Evolutionary conservation across 1,284 basidiomycete species (phyloP).

Genomic region (Cystobasidiaceae sp.): DNA sequence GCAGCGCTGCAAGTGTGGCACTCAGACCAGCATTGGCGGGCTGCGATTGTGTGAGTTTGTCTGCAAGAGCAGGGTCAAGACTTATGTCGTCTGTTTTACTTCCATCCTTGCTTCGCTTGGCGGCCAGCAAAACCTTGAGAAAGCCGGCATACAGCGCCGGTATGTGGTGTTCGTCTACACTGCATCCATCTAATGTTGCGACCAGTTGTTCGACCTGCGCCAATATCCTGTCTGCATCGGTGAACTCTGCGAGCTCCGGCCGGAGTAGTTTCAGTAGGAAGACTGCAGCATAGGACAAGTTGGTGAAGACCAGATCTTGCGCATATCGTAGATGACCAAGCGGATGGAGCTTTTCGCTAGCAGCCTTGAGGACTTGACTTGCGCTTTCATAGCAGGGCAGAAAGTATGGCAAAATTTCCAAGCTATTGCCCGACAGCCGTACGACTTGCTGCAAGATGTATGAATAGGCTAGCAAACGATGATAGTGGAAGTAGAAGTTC

Average conservation of each 20-base stretch:
- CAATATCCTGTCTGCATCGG: slow-evolving; percentile 36
- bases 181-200: slow-evolving; percentile 32
- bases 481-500: slow-evolving; percentile 17
- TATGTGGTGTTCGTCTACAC: slow-evolving; percentile 59
- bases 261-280: slow-evolving; percentile 45
- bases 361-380: slow-evolving; percentile 40
- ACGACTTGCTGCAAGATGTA: slow-evolving; percentile 19
- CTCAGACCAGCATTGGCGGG: neutral
- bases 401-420: slow-evolving; percentile 35
- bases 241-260: slow-evolving; percentile 35
- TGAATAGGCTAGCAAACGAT: slow-evolving; percentile 20
- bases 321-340: slow-evolving; percentile 46
- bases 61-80: slow-evolving; percentile 62
- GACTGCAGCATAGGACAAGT: slow-evolving; percentile 47
- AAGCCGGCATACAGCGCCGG: slow-evolving; percentile 80
- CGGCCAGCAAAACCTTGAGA: slow-evolving; percentile 59
- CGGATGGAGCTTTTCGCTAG: slow-evolving; percentile 44
- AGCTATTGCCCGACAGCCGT: neutral
- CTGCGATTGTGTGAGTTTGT: slow-evolving; percentile 43
- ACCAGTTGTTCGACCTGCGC: slow-evolving; percentile 36
- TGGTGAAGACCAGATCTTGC: slow-evolving; percentile 47
- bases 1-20: neutral
- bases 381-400: slow-evolving; percentile 39
- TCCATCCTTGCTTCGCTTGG: slow-evolving; percentile 46
- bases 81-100: slow-evolving; percentile 63